Evolutionary conservation across 176 grass and related monocot genomes (phyloP).

Genomic region (Chrysopogon serrulatus): DNA sequence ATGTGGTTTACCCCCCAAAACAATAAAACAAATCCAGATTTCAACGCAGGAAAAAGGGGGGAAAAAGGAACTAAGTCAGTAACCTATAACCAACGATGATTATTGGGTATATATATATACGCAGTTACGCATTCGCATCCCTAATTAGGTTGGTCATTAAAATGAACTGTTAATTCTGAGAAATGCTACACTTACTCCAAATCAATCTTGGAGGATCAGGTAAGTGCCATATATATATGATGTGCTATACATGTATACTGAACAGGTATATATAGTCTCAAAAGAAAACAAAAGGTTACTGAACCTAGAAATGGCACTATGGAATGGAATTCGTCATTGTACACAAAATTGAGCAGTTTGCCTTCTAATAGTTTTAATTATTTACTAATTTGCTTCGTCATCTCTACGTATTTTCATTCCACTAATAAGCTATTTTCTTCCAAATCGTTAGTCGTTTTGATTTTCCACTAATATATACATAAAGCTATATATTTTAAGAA

Average conservation of each 20-base stretch:
- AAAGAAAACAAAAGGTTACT: not conserved
- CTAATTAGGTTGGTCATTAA: not conserved
- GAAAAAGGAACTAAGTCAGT: too few species aligned
- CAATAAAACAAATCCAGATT: not conserved
- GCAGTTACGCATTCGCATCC: not conserved
- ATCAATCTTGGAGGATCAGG: not conserved
- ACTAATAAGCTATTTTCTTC: too few species aligned
- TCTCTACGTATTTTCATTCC: not conserved
- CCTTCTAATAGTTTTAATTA: too few species aligned
- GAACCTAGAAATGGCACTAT: not conserved
- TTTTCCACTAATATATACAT: too few species aligned
- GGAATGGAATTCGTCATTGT: not conserved
- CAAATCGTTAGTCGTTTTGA: too few species aligned
- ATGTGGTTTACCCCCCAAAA: not conserved
- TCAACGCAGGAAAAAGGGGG: not conserved
- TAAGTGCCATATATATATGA: not conserved
- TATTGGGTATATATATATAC: too few species aligned
- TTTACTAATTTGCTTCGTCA: not conserved
- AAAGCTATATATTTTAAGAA: too few species aligned
- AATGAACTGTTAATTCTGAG: not conserved
- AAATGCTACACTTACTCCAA: not conserved
- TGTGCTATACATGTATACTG: not conserved
- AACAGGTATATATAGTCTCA: not conserved
- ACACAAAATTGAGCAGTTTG: not conserved
- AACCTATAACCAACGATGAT: too few species aligned